phyloP scores from a whole-genome alignment of 23 red algal genomes.

The Gracilaria gracilis region DNA sequence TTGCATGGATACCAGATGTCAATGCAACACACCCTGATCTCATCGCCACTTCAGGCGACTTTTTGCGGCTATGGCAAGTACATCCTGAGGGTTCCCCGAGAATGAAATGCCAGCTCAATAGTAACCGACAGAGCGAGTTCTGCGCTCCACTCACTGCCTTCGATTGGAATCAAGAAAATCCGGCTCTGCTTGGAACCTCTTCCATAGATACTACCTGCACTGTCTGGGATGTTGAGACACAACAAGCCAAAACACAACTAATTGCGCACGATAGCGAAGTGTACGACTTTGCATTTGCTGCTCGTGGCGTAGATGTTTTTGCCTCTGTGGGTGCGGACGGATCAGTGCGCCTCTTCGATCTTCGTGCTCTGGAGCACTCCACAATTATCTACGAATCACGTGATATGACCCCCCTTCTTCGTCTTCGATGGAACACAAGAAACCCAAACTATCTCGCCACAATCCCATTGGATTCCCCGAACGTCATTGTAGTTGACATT shows the following conservation, averaged over 20 bases:
- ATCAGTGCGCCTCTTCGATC: slow-evolving; percentile 94
- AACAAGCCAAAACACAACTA: slow-evolving; percentile 88
- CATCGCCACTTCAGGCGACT: slow-evolving; percentile 84
- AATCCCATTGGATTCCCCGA: slow-evolving; percentile 62
- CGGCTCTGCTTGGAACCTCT: slow-evolving; percentile 72
- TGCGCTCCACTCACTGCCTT: slow-evolving; percentile 94
- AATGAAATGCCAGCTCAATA: slow-evolving; percentile 68
- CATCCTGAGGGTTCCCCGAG: slow-evolving; percentile 38
- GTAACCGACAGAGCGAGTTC: slow-evolving; percentile 78
- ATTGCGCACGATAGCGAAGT: slow-evolving; percentile 99
- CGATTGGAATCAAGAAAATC: slow-evolving; percentile 95
- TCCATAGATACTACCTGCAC: slow-evolving; percentile 98
- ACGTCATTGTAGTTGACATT: slow-evolving; percentile 88
- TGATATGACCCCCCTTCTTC: slow-evolving; percentile 84
- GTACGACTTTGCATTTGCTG: slow-evolving; percentile 97
- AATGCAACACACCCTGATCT: slow-evolving; percentile 61
- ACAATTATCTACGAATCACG: slow-evolving; percentile 93
- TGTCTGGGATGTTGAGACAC: slow-evolving; percentile 92
- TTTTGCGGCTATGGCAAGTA: slow-evolving; percentile 82
- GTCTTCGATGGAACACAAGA: slow-evolving; percentile 88
- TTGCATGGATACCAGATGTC: slow-evolving; percentile 87
- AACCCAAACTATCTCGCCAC: slow-evolving; percentile 90
- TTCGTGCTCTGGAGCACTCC: slow-evolving; percentile 89
- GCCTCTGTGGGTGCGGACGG: slow-evolving; percentile 95
- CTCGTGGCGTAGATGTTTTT: slow-evolving; percentile 82